Evolutionary conservation across 768 basidiomycete genomes (phyloP).

Genomic region (Boletus subcaerulescens): DNA sequence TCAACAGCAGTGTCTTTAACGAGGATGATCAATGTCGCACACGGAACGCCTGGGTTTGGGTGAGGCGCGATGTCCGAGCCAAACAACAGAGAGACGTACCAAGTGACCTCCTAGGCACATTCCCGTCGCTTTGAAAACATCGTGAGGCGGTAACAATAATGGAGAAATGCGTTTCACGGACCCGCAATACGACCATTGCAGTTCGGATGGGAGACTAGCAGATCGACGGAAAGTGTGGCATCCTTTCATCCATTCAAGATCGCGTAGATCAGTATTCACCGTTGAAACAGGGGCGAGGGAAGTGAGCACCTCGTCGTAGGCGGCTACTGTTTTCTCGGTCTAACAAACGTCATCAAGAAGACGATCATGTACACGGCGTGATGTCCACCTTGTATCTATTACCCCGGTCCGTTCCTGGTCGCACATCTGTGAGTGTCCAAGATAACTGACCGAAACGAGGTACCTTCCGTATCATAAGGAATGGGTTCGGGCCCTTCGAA

Average conservation of each 20-base stretch:
- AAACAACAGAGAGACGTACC: conserved; percentile 39
- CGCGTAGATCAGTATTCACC: background rate
- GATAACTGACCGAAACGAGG: background rate
- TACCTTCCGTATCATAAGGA: conserved; percentile 84
- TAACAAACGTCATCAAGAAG: conserved; percentile 30
- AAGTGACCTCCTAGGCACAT: conserved; percentile 91
- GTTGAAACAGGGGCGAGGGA: background rate
- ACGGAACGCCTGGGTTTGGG: conserved; percentile 45
- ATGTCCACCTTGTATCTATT: conserved; percentile 78
- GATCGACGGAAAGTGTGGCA: conserved; percentile 70
- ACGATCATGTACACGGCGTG: background rate
- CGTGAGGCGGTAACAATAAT: background rate
- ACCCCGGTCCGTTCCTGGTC: conserved; percentile 78
- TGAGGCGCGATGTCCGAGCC: background rate
- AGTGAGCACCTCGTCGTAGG: conserved; percentile 75
- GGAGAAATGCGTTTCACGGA: conserved; percentile 29
- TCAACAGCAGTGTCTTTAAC: background rate
- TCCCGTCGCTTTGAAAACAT: conserved; percentile 59
- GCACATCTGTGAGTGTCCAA: background rate
- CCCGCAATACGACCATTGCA: conserved; percentile 92
- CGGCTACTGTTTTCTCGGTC: conserved; percentile 85
- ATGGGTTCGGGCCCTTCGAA: conserved; percentile 88
- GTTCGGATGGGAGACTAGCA: conserved; percentile 67
- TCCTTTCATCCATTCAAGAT: conserved; percentile 48
- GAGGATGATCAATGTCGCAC: conserved; percentile 27